Percentiles rank a stretch among this genome's conserved stretches.
Evolutionary conservation across 129 eudicot genomes (phyloP).

Genomic region (Tanacetum coccineum): DNA sequence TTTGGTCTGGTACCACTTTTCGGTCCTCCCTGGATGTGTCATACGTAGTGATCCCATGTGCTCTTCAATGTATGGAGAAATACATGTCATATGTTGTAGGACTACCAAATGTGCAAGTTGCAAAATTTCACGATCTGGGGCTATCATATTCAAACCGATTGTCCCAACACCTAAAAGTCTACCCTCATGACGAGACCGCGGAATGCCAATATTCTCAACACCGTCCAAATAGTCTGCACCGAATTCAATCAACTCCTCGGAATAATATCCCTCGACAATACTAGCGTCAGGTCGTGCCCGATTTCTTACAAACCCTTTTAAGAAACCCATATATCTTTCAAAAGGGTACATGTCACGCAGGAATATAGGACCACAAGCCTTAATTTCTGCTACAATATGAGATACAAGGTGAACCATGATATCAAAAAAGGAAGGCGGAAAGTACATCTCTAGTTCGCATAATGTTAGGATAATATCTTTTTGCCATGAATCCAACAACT

Average conservation of each 20-base stretch:
- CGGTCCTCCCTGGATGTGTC: neutral
- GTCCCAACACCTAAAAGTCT: neutral
- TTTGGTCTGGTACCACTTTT: neutral
- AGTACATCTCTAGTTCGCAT: no score
- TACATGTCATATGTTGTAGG: neutral
- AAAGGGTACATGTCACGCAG: slow-evolving; percentile 5
- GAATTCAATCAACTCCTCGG: neutral
- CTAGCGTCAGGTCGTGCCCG: neutral
- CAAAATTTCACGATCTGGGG: neutral
- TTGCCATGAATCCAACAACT: no score
- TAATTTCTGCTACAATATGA: no score
- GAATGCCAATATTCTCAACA: neutral
- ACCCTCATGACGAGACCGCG: neutral
- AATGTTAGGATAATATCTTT: no score
- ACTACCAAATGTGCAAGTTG: neutral
- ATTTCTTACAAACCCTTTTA: neutral
- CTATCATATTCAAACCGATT: neutral
- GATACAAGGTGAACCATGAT: no score
- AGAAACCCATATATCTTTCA: neutral
- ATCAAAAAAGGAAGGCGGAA: no score
- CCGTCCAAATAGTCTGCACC: neutral
- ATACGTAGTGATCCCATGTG: neutral
- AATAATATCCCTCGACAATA: neutral
- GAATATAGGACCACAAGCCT: neutral
- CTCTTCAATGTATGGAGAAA: slow-evolving; percentile 2